A percentile compares a stretch with the other conserved stretches of the same genome.
These are phyloP conservation scores for Plasmodium coatneyi DNA, from an alignment of 169 alveolate species.

Conservation along the genomic window DNA sequence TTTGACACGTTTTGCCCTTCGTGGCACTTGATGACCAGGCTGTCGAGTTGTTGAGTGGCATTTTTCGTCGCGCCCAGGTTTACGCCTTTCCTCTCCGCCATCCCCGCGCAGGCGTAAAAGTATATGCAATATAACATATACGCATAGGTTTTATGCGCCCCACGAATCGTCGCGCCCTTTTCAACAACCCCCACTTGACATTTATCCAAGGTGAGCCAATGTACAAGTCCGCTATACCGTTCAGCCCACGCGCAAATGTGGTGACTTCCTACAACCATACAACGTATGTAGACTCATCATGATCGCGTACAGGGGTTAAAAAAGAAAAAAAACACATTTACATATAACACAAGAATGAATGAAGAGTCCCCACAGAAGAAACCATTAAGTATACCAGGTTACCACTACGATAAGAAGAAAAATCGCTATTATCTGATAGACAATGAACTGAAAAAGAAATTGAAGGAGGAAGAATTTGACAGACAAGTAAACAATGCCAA, in stretches of 20 bases:
- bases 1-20: background rate
- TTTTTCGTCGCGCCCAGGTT: background rate
- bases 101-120: background rate
- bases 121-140: background rate
- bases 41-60: background rate
- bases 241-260: background rate
- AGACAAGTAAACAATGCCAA: slow-evolving; percentile 54
- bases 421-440: slow-evolving; percentile 55
- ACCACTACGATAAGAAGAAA: slow-evolving; percentile 64
- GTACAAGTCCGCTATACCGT: background rate
- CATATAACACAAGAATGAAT: background rate
- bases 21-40: background rate
- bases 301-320: background rate
- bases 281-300: background rate
- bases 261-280: background rate
- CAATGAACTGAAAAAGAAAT: slow-evolving; percentile 67
- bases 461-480: slow-evolving; percentile 59
- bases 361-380: slow-evolving; percentile 7
- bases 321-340: slow-evolving; percentile 1
- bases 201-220: background rate
- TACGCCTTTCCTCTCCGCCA: background rate
- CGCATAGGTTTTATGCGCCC: background rate
- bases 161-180: background rate
- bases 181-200: background rate
- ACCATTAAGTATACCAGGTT: slow-evolving; percentile 56